Percentiles rank a stretch among this genome's conserved stretches.
These are phyloP conservation scores for Leishmania amazonensis DNA, from an alignment of 208 protist species.

Conservation along the genomic window DNA sequence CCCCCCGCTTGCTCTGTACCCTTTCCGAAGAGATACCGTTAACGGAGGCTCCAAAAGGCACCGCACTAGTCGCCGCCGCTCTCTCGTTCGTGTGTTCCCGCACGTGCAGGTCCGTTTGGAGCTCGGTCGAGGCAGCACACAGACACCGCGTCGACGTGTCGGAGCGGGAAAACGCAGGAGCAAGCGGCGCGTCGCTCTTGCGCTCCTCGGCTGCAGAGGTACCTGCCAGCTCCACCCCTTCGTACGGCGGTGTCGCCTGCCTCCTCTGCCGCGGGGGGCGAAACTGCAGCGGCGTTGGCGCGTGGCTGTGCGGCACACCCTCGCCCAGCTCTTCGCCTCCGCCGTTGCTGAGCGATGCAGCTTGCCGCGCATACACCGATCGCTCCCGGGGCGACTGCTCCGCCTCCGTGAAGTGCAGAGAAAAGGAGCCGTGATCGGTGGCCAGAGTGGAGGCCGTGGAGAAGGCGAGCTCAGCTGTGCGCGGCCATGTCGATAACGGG, in stretches of 20 bases:
- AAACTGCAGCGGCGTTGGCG: slow-evolving; percentile 6
- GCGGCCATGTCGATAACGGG: neutral
- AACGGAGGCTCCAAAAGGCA: neutral
- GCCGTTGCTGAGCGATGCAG: neutral
- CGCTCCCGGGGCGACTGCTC: slow-evolving; percentile 17
- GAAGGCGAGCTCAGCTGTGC: neutral
- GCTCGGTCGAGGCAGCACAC: neutral
- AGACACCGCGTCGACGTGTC: slow-evolving; percentile 19
- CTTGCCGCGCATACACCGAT: neutral
- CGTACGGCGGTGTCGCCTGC: neutral
- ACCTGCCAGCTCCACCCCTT: neutral
- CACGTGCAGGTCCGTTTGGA: neutral
- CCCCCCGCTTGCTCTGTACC: neutral
- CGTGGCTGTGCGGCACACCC: slow-evolving; percentile 20
- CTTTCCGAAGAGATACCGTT: neutral
- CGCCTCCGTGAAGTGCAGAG: slow-evolving; percentile 5
- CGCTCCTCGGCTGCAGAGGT: neutral
- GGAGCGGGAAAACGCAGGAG: slow-evolving; percentile 17
- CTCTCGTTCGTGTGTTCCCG: neutral
- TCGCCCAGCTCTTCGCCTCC: slow-evolving; percentile 1
- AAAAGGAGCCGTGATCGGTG: neutral
- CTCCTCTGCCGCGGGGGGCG: neutral
- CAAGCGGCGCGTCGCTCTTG: neutral
- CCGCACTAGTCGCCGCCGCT: neutral
- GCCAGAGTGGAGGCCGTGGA: neutral